Base-by-base conservation (phyloP, 23 red algal genomes). In the Gracilaria vermiculophylla region DNA sequence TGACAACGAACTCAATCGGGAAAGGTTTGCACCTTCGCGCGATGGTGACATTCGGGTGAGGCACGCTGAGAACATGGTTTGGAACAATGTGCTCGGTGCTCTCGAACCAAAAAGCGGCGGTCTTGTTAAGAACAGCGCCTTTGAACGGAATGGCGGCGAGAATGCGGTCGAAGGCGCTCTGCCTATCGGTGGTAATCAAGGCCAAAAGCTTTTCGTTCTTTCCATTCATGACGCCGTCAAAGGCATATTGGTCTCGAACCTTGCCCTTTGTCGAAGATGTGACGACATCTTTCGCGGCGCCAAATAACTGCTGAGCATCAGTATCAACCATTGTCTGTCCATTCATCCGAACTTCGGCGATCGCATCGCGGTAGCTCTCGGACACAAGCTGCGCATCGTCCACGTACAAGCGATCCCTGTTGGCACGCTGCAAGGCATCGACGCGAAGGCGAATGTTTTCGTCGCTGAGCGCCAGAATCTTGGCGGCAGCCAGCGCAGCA, bases 1-100 rank as follows among this genome's bases (percentile, higher is more conserved):
- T 82, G 43, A 99, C 97, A 13, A 99, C 97, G 61, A 99, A 99
- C 39, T 99, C 97, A 56, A 99, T 86, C 15, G 97, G 97, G 88
- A 99, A 99, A 19, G 97, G 97, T 6, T 76, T 77, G 83, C 97
- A 99, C 24, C 86, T 48, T 36, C 81, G 61, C 13, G 97, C 97
- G 40, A 99, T 64, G 0, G 90, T 94, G 11, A 94, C 91, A 76
- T 97, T 92, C 34, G 95, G 97, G 60, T 99, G 97, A 50, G 97
- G 97, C 25, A 99, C 97, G 65, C 89, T 56, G 35, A 99, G 44
- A 29, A 99, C 77, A 74, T 99, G 97, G 66, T 95, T 99, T 19
- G 90, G 86, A 36, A 99, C 78, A 74, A 99, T 99, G 57, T 94
- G 61, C 55, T 90, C 53, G 0, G 97, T 99, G 40, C 56, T 55